Conservation (phyloP, 2,329 filamentous ascomycete genomes). For the Sarocladiaceae sp. region DNA sequence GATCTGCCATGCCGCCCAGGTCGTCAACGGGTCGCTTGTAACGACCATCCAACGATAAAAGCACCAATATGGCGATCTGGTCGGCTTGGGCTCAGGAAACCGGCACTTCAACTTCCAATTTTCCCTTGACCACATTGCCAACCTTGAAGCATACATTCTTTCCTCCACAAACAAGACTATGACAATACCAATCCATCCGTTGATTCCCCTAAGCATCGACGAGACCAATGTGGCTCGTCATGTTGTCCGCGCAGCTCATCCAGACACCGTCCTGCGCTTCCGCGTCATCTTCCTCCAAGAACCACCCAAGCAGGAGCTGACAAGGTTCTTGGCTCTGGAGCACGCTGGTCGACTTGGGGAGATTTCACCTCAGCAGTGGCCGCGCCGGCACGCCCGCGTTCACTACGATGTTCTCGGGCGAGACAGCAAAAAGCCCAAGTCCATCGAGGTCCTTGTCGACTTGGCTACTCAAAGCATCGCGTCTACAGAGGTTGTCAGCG, state of each 20-base stretch:
- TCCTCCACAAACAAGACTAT: too few relatives aligned
- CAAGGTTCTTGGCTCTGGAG: conserved; percentile 41
- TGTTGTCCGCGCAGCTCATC: conserved; percentile 24
- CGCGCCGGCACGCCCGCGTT: conserved; percentile 36
- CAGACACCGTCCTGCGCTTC: conserved; percentile 34
- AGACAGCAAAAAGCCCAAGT: not conserved
- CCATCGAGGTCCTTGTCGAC: conserved; percentile 29
- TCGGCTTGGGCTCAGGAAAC: too few relatives aligned
- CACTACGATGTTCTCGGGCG: conserved; percentile 26
- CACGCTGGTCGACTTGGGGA: conserved; percentile 27
- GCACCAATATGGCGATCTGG: too few relatives aligned
- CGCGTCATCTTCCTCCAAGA: conserved; percentile 47
- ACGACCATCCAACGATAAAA: too few relatives aligned
- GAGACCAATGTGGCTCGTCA: conserved; percentile 31
- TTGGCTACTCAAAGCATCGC: conserved; percentile 21
- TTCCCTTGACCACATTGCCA: too few relatives aligned
- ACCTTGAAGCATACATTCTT: too few relatives aligned
- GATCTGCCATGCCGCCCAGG: too few relatives aligned
- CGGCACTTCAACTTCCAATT: too few relatives aligned
- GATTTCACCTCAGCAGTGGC: conserved; percentile 18
- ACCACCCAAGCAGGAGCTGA: conserved; percentile 43
- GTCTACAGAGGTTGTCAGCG: conserved; percentile 21
- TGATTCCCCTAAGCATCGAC: conserved; percentile 23
- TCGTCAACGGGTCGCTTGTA: too few relatives aligned
- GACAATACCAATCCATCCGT: too few relatives aligned